Conservation (phyloP, 2,329 filamentous ascomycete species). For the Sclerotinia spermophila region DNA sequence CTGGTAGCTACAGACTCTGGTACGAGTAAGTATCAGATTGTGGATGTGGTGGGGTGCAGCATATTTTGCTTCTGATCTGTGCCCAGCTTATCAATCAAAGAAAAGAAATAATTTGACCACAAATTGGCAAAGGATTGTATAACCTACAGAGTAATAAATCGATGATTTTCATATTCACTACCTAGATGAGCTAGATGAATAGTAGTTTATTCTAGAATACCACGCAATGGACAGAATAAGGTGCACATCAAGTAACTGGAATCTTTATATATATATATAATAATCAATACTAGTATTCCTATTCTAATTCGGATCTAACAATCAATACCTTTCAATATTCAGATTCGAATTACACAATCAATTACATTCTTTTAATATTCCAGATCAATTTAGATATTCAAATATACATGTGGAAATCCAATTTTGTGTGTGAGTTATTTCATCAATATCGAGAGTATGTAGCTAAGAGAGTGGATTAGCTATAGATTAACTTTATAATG, state of each 20-base stretch:
- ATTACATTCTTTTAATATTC: too few relatives aligned
- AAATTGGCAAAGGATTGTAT: neutral
- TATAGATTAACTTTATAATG: neutral
- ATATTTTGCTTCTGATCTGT: conserved; percentile 5
- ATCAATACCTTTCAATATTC: too few relatives aligned
- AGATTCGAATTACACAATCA: too few relatives aligned
- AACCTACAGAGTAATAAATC: neutral
- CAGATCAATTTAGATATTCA: too few relatives aligned
- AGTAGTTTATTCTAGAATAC: neutral
- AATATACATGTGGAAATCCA: neutral
- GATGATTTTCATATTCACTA: neutral
- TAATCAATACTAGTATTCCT: too few relatives aligned
- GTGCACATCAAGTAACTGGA: too few relatives aligned
- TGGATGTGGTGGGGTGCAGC: neutral
- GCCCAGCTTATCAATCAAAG: conserved; percentile 15
- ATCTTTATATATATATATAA: too few relatives aligned
- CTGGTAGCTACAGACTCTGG: too few relatives aligned
- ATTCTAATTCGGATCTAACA: too few relatives aligned
- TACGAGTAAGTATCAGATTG: neutral
- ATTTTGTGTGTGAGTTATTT: too few relatives aligned
- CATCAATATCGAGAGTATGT: too few relatives aligned
- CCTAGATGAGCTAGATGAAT: neutral
- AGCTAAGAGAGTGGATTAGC: neutral
- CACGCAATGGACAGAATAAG: too few relatives aligned
- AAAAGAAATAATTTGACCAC: neutral